Evolutionary conservation across 805 yeast genomes (phyloP), one percentile per base, ranked within the genome.

Genomic region (Saccharomyces mikatae): DNA sequence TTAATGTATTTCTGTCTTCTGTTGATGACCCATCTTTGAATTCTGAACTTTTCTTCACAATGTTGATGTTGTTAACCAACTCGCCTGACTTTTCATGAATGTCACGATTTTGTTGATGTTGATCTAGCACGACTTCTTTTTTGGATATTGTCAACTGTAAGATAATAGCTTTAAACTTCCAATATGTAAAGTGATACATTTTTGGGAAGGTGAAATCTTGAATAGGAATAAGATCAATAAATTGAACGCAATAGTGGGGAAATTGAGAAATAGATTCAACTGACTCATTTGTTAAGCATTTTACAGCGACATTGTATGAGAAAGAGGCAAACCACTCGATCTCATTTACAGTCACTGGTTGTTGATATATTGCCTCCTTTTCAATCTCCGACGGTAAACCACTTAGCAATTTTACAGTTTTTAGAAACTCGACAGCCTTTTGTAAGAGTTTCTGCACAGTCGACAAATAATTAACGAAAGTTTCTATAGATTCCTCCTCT

Each of bases 301-400:
- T 62, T 8, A 67, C 60, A 1, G 68, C 59, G 14, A 69, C 46
- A 49, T 73, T 74, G 52, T 69, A 74, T 0, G 73, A 60, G 5
- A 65, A 65, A 1, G 76, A 65, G 0, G 72, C 64, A 58, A 74
- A 72, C 79, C 79, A 75, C 57, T 71, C 75, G 22, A 72, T 57
- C 47, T 75, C 79, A 47, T 66, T 66, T 5, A 59, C 55, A 0
- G 71, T 60, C n/a, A 70, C 58, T 5, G 52, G 51, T 26, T 60
- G 10, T 22, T 47, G 48, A 17, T 48, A 48, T 29, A 21, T 32
- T 13, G 21, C 55, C 36, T 27, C 30, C 51, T 54, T 48, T 46
- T 48, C 51, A 11, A 21, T 14, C n/a, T 48, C 24, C 21, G 41
- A 11, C 4, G 27, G 46, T 13, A 54, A 30, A 29, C 47, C 50